Percentiles rank a stretch among this genome's conserved stretches.
Conservation (phyloP, 352 stramenopile genomes). For the Pythium aphanidermatum region DNA sequence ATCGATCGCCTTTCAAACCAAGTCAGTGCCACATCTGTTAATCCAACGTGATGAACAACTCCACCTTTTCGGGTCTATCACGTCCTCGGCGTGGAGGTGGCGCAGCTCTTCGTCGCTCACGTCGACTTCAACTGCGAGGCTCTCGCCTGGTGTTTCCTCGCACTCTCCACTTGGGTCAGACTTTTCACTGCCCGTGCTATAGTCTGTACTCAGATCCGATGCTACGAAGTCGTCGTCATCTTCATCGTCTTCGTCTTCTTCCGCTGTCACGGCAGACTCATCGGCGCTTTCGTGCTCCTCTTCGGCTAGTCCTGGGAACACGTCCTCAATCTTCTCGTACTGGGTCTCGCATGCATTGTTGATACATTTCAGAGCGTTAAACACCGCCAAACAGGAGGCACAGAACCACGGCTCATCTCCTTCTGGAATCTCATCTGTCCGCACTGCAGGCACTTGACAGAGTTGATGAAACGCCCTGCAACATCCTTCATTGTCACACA, state of each 20-base stretch:
- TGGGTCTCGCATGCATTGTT: conserved; percentile 73
- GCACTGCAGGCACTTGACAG: conserved; percentile 56
- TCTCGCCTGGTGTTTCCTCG: conserved; percentile 7
- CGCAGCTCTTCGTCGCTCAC: conserved; percentile 20
- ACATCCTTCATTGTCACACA: conserved; percentile 72
- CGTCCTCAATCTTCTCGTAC: conserved; percentile 49
- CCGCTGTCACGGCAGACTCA: conserved; percentile 2
- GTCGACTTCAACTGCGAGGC: conserved; percentile 9
- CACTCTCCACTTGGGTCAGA: conserved; percentile 9
- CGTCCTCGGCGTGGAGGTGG: conserved; percentile 11
- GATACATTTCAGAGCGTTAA: conserved; percentile 73
- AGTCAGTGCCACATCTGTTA: neutral
- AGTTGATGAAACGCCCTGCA: conserved; percentile 76
- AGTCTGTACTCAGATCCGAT: neutral
- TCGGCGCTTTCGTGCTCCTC: conserved; percentile 32
- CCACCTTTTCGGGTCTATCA: conserved; percentile 19
- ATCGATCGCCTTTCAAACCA: conserved; percentile 23
- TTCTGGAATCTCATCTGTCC: conserved; percentile 52
- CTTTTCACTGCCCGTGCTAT: neutral
- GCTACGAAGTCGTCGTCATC: conserved; percentile 50
- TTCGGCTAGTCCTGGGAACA: conserved; percentile 42
- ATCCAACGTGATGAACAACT: neutral
- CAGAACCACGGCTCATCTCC: conserved; percentile 79
- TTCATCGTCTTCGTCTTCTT: conserved; percentile 24
- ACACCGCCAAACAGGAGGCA: conserved; percentile 63